Evolutionary conservation across 345 rosid genomes (phyloP).

Genomic region (Turritis glabra): DNA sequence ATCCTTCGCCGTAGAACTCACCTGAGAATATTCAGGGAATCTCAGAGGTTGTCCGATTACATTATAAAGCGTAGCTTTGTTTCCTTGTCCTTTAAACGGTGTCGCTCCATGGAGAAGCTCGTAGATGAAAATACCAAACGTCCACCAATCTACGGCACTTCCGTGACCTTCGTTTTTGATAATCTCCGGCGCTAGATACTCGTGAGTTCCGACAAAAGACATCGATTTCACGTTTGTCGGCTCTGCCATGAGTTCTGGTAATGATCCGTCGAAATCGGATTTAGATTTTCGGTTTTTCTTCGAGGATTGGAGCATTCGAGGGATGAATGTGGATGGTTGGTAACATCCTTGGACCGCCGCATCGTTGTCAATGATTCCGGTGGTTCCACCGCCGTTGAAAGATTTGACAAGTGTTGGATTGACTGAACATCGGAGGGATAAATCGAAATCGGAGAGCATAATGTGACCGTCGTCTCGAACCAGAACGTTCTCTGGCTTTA

Average conservation of each 20-base stretch:
- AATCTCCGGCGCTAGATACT: slow-evolving; percentile 64
- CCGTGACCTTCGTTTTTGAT: slow-evolving; percentile 69
- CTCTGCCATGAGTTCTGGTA: slow-evolving; percentile 70
- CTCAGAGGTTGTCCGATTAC: slow-evolving; percentile 57
- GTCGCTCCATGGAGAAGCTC: slow-evolving; percentile 61
- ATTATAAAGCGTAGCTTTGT: slow-evolving; percentile 53
- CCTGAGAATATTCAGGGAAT: slow-evolving; percentile 54
- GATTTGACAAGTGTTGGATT: slow-evolving; percentile 73
- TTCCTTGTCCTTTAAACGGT: slow-evolving; percentile 63
- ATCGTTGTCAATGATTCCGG: neutral
- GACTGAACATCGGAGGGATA: slow-evolving; percentile 60
- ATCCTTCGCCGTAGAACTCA: slow-evolving; percentile 53
- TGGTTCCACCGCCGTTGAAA: slow-evolving; percentile 38
- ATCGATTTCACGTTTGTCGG: slow-evolving; percentile 59
- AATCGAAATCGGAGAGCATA: slow-evolving; percentile 67
- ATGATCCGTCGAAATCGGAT: slow-evolving; percentile 52
- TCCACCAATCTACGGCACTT: slow-evolving; percentile 80
- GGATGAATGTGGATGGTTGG: slow-evolving; percentile 39
- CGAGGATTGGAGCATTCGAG: slow-evolving; percentile 40
- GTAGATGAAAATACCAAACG: slow-evolving; percentile 60
- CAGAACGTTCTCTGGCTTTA: slow-evolving; percentile 66
- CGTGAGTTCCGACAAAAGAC: slow-evolving; percentile 80
- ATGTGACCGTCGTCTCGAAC: slow-evolving; percentile 72
- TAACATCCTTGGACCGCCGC: slow-evolving; percentile 33
- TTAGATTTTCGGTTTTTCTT: slow-evolving; percentile 57